Evolutionary conservation across 306 rosid species (phyloP), one percentile per base, ranked within the genome.

Genomic region (Comarum palustre): DNA sequence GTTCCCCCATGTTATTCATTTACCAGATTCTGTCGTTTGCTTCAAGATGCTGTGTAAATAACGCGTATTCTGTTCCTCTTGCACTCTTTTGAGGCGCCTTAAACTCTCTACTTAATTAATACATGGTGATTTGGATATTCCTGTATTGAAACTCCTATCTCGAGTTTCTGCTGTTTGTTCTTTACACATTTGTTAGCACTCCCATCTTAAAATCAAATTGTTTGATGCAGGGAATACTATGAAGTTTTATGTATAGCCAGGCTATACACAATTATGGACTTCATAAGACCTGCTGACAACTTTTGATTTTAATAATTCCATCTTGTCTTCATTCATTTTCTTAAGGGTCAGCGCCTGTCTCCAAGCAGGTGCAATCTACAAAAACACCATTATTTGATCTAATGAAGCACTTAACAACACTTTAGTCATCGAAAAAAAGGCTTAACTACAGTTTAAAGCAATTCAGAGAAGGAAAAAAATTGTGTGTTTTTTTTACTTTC

Each of bases 291-390:
- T n/a, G 4, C 22, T 17, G 20, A 19, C 45, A 48, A 10, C n/a
- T n/a, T 48, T 69, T 50, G 15, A 32, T 69, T 48, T 42, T 42
- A 42, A 42, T 42, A 11, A 42, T 10, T 42, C 46, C 14, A 93
- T 87, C 72, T 70, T 73, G 47, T 89, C 96, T 80, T 90, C 97
- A 11, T 87, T 84, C 29, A 82, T 15, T 72, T 85, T 89, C 82
- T 87, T 89, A 67, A 90, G 90, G 64, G 82, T 68, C 73, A 68
- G 78, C 51, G 97, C 95, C 80, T 93, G 97, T 75, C 98, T 89
- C 98, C 97, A 93, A 80, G 89, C 96, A 68, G 98, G 97, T 54
- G 92, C 96, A 84, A 87, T 86, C 98, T 93, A 80, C 85, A 77
- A 62, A 79, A 45, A 52, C 13, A 39, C 24, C 55, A 45, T 54